Evolutionary conservation across 306 rosid genomes (phyloP).

Genomic region (Argentina anserina): DNA sequence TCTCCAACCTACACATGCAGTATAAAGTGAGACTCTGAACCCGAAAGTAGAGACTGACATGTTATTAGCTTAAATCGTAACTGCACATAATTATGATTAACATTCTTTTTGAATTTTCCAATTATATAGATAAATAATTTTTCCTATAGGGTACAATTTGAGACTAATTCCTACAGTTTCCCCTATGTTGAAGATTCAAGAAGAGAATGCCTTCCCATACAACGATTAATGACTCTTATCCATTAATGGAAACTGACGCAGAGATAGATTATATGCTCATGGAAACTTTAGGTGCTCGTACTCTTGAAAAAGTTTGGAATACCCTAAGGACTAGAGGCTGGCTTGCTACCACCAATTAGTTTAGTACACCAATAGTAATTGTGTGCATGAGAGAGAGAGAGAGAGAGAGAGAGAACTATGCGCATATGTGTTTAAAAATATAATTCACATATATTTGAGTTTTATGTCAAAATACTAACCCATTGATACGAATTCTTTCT

Average conservation of each 20-base stretch:
- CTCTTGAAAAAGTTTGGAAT: neutral
- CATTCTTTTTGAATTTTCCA: neutral
- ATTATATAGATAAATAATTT: neutral
- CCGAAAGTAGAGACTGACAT: neutral
- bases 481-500: constrained; percentile 61
- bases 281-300: neutral
- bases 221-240: neutral
- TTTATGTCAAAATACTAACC: constrained; percentile 42
- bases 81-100: constrained; percentile 1
- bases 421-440: neutral
- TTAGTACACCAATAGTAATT: neutral
- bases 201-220: neutral
- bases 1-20: constrained; percentile 48
- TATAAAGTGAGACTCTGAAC: constrained; percentile 9
- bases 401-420: neutral
- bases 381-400: neutral
- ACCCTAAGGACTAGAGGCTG: neutral
- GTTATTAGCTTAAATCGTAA: neutral
- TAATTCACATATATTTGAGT: neutral
- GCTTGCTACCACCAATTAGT: neutral
- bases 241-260: too few relatives aligned
- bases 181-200: neutral
- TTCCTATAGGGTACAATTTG: neutral
- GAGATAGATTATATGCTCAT: neutral
- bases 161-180: neutral